A percentile compares a stretch with the other conserved stretches of the same genome.
Evolutionary conservation across 2,329 filamentous ascomycete species (phyloP).

Genomic region (Epichloe scottii): DNA sequence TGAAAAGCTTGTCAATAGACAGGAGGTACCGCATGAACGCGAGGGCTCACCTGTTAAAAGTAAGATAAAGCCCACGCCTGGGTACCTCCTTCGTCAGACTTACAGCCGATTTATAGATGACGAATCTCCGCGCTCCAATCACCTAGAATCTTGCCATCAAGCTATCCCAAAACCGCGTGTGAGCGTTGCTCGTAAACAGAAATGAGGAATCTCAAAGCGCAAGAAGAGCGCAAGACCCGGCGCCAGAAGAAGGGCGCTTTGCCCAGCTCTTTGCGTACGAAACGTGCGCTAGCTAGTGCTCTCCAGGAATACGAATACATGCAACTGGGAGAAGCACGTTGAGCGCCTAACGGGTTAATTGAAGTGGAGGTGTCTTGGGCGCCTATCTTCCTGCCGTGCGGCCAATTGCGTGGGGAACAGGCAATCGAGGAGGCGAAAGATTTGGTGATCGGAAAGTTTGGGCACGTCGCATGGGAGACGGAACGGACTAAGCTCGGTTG

Average conservation of each 20-base stretch:
- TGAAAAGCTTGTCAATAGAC: no score
- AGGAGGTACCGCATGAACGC: neutral
- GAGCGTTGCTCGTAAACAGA: neutral
- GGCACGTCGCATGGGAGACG: neutral
- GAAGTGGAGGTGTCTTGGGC: conserved; percentile 1
- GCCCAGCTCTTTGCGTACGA: neutral
- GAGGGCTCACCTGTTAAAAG: neutral
- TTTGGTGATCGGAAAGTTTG: neutral
- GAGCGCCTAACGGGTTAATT: neutral
- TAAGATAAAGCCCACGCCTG: neutral
- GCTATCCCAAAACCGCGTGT: neutral
- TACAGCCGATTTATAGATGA: neutral
- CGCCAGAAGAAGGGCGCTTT: neutral
- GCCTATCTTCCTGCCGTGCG: neutral
- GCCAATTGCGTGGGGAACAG: neutral
- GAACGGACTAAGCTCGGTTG: neutral
- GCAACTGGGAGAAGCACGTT: neutral
- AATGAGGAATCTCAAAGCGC: conserved; percentile 1
- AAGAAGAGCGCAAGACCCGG: neutral
- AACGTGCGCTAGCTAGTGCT: neutral
- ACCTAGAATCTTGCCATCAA: neutral
- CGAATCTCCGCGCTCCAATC: neutral
- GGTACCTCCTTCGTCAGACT: neutral
- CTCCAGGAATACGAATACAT: neutral
- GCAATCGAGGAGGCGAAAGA: neutral